A percentile compares a stretch with the other conserved stretches of the same genome.
Evolutionary conservation across 2,329 filamentous ascomycete genomes (phyloP).

Genomic region (Penicillium sp.): DNA sequence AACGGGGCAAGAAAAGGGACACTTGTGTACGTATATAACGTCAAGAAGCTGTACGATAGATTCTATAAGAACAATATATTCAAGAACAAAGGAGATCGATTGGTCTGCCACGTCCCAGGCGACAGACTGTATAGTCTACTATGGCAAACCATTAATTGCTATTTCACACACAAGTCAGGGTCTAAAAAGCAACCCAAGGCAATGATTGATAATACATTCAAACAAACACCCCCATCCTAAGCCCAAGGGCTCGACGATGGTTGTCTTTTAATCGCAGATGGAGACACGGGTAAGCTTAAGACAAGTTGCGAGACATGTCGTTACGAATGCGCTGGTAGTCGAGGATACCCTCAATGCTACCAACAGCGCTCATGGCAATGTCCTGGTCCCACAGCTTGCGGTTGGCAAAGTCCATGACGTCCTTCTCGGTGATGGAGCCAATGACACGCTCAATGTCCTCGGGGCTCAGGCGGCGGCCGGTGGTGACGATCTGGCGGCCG

Average conservation of each 20-base stretch:
- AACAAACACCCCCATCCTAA: conserved; percentile 20
- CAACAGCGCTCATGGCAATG: conserved; percentile 88
- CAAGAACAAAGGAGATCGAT: conserved; percentile 27
- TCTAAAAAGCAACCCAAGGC: conserved; percentile 29
- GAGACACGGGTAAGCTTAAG: conserved; percentile 19
- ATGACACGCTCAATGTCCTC: conserved; percentile 94
- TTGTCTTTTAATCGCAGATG: conserved; percentile 25
- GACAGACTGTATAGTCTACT: conserved; percentile 33
- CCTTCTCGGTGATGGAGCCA: conserved; percentile 86
- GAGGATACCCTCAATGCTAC: conserved; percentile 80
- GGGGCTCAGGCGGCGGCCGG: conserved; percentile 85
- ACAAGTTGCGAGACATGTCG: conserved; percentile 79
- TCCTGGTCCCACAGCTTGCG: conserved; percentile 98
- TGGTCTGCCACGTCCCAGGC: conserved; percentile 21
- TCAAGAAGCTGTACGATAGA: background rate
- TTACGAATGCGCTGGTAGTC: conserved; percentile 60
- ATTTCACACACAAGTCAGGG: conserved; percentile 33
- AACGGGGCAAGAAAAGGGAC: background rate
- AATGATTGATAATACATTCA: conserved; percentile 35
- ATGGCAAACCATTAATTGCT: conserved; percentile 34
- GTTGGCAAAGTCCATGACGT: conserved; percentile 95
- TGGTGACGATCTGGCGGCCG: conserved; percentile 97
- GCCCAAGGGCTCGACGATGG: conserved; percentile 9
- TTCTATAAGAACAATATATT: background rate
- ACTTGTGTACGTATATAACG: too few relatives aligned